These are phyloP conservation scores for Cryphonectria radicalis DNA, from an alignment of 2,329 filamentous ascomycete species.

Conservation along the genomic window DNA sequence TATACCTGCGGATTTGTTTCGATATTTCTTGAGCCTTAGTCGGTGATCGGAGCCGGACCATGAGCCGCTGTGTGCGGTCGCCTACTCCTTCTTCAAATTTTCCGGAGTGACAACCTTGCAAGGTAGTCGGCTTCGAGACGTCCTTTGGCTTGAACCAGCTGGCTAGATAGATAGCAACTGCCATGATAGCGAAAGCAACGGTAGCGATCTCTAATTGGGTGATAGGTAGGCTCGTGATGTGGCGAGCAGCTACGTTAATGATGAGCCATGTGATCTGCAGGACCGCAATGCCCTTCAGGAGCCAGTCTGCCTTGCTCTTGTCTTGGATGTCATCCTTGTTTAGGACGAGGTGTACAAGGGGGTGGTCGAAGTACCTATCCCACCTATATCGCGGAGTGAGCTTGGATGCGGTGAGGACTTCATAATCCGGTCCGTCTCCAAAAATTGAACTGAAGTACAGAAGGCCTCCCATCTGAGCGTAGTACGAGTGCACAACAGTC, in stretches of 20 bases:
- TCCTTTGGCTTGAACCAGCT: neutral
- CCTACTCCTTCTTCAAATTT: fast-evolving
- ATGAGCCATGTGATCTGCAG: neutral
- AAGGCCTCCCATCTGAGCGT: too few relatives aligned
- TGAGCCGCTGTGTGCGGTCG: neutral
- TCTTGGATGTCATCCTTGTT: neutral
- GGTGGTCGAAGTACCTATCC: neutral
- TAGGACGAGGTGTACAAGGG: neutral
- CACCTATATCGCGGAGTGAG: too few relatives aligned
- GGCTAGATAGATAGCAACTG: neutral
- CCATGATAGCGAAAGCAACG: neutral
- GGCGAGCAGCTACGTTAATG: neutral
- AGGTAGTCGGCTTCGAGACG: neutral
- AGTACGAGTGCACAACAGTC: too few relatives aligned
- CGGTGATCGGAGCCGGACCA: neutral
- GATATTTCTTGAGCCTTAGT: neutral
- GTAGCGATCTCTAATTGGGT: neutral
- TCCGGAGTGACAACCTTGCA: neutral
- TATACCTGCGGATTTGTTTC: too few relatives aligned
- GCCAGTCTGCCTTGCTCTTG: neutral
- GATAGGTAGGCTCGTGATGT: neutral
- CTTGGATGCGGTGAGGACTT: too few relatives aligned
- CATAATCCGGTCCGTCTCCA: too few relatives aligned
- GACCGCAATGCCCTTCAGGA: neutral
- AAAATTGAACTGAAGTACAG: too few relatives aligned